Base-by-base conservation (phyloP, 192 early-diverging fungal species). In the Podila horticola region DNA sequence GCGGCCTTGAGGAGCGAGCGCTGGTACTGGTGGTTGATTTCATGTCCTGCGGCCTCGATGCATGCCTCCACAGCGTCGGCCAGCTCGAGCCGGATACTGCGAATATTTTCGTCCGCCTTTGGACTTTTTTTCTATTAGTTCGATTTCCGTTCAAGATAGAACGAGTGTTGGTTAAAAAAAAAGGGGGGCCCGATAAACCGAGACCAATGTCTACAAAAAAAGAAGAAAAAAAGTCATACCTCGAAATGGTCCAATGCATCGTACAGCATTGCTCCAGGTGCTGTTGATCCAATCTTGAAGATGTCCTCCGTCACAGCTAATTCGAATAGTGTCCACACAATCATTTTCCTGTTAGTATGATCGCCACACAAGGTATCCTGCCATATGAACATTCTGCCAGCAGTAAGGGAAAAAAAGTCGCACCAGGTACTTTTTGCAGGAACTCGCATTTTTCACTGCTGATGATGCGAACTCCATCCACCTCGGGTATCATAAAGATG, bases 221-320 rank as follows among this genome's bases (percentile, higher is more conserved):
- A 2, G 15, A 20, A 48, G 48, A 34, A 33, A 41, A 11, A 6
- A 36, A n/a, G 6, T 1, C 83, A 84, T 69, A 88, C 83, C 63
- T 90, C 89, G 62, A 93, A 91, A 65, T 90, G 87, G 60, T 94
- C 93, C 17, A 92, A 69, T 5, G 94, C 93, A 67, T 96, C 94
- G 68, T 89, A 98, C 34, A 99, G 85, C 79, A 99, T 94, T 7
- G 98, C 97, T 2, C 94, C 93, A 45, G 98, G 92, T 9, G 92
- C 87, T 6, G 97, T 98, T 9, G 97, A 98, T 11, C 98, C 98
- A 70, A 98, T 95, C 75, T 94, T 93, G 75, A 98, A 99, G 34
- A 98, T 91, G 19, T 89, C 88, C 62, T 95, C 95, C 0, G 89
- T 93, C 0, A 88, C 85, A 72, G 83, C 93, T 94, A 68, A 49